Percentiles rank a stretch among this genome's conserved stretches.
Conservation (phyloP, 768 basidiomycete genomes). For the Pleurotus platypus region DNA sequence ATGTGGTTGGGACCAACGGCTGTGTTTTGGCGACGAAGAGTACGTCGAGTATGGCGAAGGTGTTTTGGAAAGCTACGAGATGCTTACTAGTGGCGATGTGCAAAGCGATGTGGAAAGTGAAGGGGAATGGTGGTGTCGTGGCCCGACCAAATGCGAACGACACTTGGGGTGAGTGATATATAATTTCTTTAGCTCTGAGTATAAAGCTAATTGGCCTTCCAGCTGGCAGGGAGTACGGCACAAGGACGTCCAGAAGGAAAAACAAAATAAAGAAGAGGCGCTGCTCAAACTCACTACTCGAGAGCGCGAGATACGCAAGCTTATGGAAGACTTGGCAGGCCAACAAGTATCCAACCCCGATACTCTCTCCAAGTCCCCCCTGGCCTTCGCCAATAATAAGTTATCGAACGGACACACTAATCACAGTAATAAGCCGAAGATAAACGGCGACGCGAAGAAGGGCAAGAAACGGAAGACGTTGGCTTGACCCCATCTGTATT, state of each 20-base stretch:
- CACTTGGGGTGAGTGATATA: constrained; percentile 60
- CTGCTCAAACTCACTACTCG: constrained; percentile 64
- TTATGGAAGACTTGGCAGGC: constrained; percentile 70
- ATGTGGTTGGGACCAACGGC: constrained; percentile 88
- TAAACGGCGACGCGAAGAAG: constrained; percentile 48
- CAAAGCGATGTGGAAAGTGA: constrained; percentile 35
- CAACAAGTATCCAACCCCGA: constrained; percentile 36
- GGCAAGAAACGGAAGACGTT: constrained; percentile 54
- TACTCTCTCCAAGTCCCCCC: constrained; percentile 28
- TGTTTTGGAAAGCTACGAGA: constrained; percentile 70
- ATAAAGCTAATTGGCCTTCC: constrained; percentile 3
- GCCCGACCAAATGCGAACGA: constrained; percentile 71
- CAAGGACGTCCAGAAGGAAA: constrained; percentile 73
- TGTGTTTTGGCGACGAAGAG: constrained; percentile 81
- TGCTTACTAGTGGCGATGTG: constrained; percentile 34
- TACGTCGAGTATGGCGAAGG: constrained; percentile 65
- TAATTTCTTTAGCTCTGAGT: not conserved
- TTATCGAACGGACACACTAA: constrained; percentile 41
- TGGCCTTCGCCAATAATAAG: constrained; percentile 33
- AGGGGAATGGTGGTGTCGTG: constrained; percentile 78
- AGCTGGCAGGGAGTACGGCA: constrained; percentile 80
- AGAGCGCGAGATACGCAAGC: constrained; percentile 75
- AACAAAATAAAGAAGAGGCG: constrained; percentile 68
- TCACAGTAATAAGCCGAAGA: constrained; percentile 28
- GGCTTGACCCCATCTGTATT: constrained; percentile 22